Evolutionary conservation across 495 filamentous ascomycete genomes (phyloP).

Genomic region (Neurospora sp.): DNA sequence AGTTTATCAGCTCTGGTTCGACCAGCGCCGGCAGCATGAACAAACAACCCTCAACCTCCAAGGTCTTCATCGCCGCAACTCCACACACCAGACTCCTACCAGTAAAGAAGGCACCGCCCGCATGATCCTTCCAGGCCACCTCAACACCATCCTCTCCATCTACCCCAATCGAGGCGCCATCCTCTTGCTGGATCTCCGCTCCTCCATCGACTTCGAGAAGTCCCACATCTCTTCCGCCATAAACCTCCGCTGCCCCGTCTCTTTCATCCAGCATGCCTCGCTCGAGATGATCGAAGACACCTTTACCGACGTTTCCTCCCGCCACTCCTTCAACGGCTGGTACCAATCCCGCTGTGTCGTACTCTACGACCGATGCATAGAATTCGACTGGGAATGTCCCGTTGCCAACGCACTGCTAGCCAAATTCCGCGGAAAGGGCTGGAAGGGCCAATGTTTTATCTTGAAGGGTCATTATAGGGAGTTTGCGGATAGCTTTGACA

Average conservation of each 20-base stretch:
- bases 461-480: constrained; percentile 41
- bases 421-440: constrained; percentile 31
- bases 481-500: constrained; percentile 35
- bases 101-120: constrained; percentile 15
- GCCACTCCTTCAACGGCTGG: constrained; percentile 36
- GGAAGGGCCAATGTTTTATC: constrained; percentile 35
- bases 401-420: constrained; percentile 29
- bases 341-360: constrained; percentile 33
- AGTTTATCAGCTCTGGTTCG: constrained; percentile 31
- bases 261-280: constrained; percentile 29
- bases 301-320: constrained; percentile 33
- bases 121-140: constrained; percentile 39
- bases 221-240: constrained; percentile 38
- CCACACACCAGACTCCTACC: constrained; percentile 14
- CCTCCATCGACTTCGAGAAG: constrained; percentile 31
- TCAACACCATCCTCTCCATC: constrained; percentile 36
- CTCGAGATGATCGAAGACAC: constrained; percentile 41
- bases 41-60: constrained; percentile 28
- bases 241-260: constrained; percentile 35
- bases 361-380: constrained; percentile 37
- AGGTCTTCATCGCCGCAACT: constrained; percentile 17
- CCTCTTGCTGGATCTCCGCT: constrained; percentile 36
- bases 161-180: constrained; percentile 27
- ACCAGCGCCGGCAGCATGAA: constrained; percentile 33
- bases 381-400: constrained; percentile 38